Percentiles rank a stretch among this genome's conserved stretches.
These are phyloP conservation scores for Melaleuca quinquenervia DNA, from an alignment of 345 rosid genomes.

Conservation along the genomic window DNA sequence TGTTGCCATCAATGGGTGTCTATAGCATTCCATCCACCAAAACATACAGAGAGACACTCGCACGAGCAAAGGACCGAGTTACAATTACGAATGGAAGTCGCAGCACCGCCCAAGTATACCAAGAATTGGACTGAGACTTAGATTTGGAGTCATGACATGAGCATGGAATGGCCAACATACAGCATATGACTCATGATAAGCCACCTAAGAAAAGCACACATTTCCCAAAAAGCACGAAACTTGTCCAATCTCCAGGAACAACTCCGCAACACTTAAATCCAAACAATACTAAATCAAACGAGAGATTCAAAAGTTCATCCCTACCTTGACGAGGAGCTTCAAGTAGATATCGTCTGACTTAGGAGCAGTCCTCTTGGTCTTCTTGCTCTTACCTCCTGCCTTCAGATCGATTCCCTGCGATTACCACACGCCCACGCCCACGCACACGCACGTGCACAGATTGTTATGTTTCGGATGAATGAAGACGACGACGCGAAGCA, in stretches of 20 bases:
- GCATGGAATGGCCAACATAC: not conserved
- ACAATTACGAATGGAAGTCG: not conserved
- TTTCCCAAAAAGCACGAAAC: not conserved
- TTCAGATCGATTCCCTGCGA: slow-evolving; percentile 60
- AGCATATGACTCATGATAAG: not conserved
- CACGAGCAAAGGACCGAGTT: not conserved
- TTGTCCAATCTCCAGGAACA: not conserved
- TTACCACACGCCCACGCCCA: not conserved
- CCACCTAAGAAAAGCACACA: not conserved
- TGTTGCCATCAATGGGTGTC: not conserved
- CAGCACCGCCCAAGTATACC: not conserved
- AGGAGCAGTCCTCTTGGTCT: slow-evolving; percentile 57
- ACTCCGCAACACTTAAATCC: not conserved
- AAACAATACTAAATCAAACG: not conserved
- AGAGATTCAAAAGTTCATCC: not conserved
- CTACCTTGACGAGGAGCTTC: slow-evolving; percentile 78
- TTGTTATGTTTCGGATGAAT: not conserved
- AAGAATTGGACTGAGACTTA: not conserved
- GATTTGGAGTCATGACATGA: not conserved
- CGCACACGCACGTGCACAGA: not conserved
- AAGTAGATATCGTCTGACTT: slow-evolving; percentile 68
- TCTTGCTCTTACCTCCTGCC: slow-evolving; percentile 75
- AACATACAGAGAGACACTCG: not conserved
- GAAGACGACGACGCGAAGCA: not conserved
- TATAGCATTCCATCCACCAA: not conserved